Evolutionary conservation across 306 rosid genomes (phyloP), one percentile per base, ranked within the genome.

Genomic region (Boehmeria nivea): DNA sequence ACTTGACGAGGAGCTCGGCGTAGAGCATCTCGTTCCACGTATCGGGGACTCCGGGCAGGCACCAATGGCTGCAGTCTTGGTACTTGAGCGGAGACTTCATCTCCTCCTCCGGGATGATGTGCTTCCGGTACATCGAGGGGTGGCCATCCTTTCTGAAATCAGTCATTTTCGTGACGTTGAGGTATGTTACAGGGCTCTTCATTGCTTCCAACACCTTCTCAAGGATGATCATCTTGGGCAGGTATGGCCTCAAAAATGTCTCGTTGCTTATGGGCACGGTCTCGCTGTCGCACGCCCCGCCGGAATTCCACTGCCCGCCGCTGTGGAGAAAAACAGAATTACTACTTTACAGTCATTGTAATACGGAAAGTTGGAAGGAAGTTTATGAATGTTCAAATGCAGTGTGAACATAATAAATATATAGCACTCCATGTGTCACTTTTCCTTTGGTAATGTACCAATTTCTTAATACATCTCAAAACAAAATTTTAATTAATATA

Each of bases 61-160:
- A 91, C 99, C 99, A 91, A 60, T 91, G 99, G 71, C 99, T 91
- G 78, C 99, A 91, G 45, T 91, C 99, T 64, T 91, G 99, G 76
- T 18, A 80, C 60, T 65, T 75, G 62, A 74, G 54, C 1, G 96
- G 93, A 0, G 84, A 76, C 69, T 43, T 78, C 52, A 73, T 69
- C 71, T 91, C 99, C 54, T 72, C 81, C 1, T 63, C 59, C 0
- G 93, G 52, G 6, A 73, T 60, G n/a, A 46, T 73, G 44, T 67
- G 84, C 83, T 85, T 84, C 69, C 96, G 72, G 71, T 82, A 91
- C 52, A 87, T 75, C 0, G 99, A 91, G 2, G 99, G 99, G 69
- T 91, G 99, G 20, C 99, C 99, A 15, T 91, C 99, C 78, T 87
- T 91, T 34, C 99, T 40, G 66, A 82, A 82, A 77, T 91, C 99